Percentiles rank a stretch among this genome's conserved stretches.
These are phyloP conservation scores for Calocybe gambosa DNA, from an alignment of 1,284 basidiomycete species.

Conservation along the genomic window DNA sequence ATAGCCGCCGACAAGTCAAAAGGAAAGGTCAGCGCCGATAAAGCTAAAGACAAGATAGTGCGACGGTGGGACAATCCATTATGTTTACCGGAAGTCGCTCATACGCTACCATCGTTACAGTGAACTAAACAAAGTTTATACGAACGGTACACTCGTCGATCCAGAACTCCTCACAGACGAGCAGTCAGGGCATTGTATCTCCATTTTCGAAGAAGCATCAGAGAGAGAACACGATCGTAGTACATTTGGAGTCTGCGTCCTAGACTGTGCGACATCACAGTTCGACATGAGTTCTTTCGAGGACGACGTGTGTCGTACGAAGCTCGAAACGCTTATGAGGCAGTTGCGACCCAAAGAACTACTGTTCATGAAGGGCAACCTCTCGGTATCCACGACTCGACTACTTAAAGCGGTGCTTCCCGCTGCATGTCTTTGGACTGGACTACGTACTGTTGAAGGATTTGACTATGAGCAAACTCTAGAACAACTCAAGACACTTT, in stretches of 20 bases:
- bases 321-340: conserved; percentile 89
- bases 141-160: conserved; percentile 95
- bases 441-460: conserved; percentile 79
- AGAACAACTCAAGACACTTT: conserved; percentile 65
- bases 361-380: conserved; percentile 86
- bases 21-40: conserved; percentile 47
- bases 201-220: conserved; percentile 68
- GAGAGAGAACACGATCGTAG: conserved; percentile 40
- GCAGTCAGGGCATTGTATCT: conserved; percentile 92
- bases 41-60: conserved; percentile 78
- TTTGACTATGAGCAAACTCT: conserved; percentile 71
- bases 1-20: conserved; percentile 65
- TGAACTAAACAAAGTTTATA: conserved; percentile 94
- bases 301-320: conserved; percentile 90
- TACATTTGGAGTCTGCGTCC: conserved; percentile 86
- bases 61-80: conserved; percentile 40
- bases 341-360: conserved; percentile 93
- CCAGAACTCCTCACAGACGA: conserved; percentile 86
- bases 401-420: conserved; percentile 78
- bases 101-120: conserved; percentile 31
- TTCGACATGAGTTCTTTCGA: conserved; percentile 89
- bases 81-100: neutral
- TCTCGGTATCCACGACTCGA: conserved; percentile 77
- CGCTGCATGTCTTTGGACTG: conserved; percentile 81
- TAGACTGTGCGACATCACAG: conserved; percentile 95